These are phyloP conservation scores for Punica granatum DNA, from an alignment of 345 rosid genomes.

Conservation along the genomic window DNA sequence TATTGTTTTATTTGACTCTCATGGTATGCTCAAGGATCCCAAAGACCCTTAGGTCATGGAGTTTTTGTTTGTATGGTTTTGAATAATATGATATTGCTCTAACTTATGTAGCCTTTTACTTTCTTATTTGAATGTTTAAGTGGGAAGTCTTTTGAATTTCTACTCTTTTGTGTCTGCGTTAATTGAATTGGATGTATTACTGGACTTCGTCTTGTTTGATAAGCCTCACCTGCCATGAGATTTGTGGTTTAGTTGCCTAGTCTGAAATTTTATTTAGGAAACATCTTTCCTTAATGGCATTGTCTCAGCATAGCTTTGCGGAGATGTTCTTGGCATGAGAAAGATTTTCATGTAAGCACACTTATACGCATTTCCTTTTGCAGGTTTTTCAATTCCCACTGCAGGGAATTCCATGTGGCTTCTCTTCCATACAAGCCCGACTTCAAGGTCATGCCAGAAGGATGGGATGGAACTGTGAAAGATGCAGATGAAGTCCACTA, in stretches of 20 bases:
- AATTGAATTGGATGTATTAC: background rate
- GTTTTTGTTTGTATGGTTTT: background rate
- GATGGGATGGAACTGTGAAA: slow-evolving; percentile 91
- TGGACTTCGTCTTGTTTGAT: background rate
- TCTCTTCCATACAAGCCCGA: slow-evolving; percentile 88
- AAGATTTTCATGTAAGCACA: background rate
- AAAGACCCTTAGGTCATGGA: background rate
- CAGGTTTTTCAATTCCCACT: slow-evolving; percentile 80
- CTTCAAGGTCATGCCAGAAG: slow-evolving; percentile 98
- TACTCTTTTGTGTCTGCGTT: background rate
- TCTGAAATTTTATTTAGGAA: background rate
- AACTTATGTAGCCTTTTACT: background rate
- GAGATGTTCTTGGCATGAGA: background rate
- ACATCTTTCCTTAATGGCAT: background rate
- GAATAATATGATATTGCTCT: background rate
- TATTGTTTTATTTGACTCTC: background rate
- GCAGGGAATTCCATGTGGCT: slow-evolving; percentile 94
- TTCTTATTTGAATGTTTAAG: background rate
- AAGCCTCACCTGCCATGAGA: background rate
- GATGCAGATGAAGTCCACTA: slow-evolving; percentile 92
- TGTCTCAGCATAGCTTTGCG: background rate
- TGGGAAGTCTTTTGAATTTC: background rate
- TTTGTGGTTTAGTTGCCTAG: background rate
- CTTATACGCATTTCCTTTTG: slow-evolving; percentile 3
- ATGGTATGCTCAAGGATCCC: background rate